These are phyloP conservation scores for Erodium moschatum DNA, from an alignment of 441 rosid species.

Conservation along the genomic window DNA sequence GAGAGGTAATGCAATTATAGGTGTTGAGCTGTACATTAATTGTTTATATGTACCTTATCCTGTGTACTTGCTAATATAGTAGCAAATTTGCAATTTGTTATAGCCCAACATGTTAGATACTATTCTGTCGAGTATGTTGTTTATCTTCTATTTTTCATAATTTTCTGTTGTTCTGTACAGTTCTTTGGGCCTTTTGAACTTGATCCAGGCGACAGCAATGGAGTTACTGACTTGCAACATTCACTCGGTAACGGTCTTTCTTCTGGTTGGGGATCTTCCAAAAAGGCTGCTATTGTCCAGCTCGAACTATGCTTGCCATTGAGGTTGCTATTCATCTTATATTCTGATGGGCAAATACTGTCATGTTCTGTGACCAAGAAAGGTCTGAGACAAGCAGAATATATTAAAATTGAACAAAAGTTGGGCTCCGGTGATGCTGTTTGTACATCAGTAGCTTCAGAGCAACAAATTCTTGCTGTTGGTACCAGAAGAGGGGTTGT, in stretches of 20 bases:
- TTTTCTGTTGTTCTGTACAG: constrained; percentile 32
- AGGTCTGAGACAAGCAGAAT: constrained; percentile 65
- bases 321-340: constrained; percentile 66
- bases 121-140: not conserved
- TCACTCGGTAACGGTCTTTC: constrained; percentile 47
- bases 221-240: constrained; percentile 30
- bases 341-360: constrained; percentile 61
- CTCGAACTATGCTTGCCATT: constrained; percentile 66
- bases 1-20: constrained; percentile 55
- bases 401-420: constrained; percentile 57
- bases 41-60: not conserved
- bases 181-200: constrained; percentile 72
- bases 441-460: constrained; percentile 74
- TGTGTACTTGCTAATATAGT: not conserved
- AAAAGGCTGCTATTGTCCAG: constrained; percentile 44
- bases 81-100: not conserved
- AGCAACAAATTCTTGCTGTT: constrained; percentile 90
- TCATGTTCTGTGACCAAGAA: constrained; percentile 81
- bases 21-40: not conserved
- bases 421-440: constrained; percentile 75
- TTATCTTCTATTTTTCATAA: constrained; percentile 3
- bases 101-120: not conserved
- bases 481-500: constrained; percentile 89
- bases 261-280: constrained; percentile 34
- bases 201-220: constrained; percentile 32